Evolutionary conservation across 371 early-diverging fungal genomes (phyloP).

Genomic region (Mortierella sp.): DNA sequence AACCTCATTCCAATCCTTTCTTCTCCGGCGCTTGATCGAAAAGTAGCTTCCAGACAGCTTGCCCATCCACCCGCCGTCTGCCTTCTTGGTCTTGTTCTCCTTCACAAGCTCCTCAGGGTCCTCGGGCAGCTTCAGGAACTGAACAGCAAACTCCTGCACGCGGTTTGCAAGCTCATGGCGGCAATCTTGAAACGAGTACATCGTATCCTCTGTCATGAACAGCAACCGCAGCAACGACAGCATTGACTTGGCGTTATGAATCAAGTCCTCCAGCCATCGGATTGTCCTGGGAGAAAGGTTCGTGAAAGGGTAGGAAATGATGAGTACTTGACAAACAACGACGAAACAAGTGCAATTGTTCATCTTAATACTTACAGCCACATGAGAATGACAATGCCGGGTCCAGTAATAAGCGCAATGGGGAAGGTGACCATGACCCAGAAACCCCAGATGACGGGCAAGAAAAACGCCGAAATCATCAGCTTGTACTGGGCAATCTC

Average conservation of each 20-base stretch:
- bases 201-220: conserved; percentile 51
- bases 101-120: conserved; percentile 51
- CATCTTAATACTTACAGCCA: conserved; percentile 40
- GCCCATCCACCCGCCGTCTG: conserved; percentile 46
- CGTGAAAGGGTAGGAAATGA: not conserved
- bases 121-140: conserved; percentile 41
- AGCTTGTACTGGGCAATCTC: conserved; percentile 59
- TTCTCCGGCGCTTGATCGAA: conserved; percentile 57
- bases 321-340: not conserved
- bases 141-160: conserved; percentile 46
- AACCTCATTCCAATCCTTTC: conserved; percentile 59
- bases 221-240: conserved; percentile 38
- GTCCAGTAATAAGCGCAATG: conserved; percentile 42
- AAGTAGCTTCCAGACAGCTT: conserved; percentile 50
- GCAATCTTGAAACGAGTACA: conserved; percentile 32
- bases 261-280: conserved; percentile 54
- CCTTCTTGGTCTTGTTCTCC: conserved; percentile 50
- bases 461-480: conserved; percentile 51
- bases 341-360: not conserved
- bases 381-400: conserved; percentile 51
- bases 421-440: conserved; percentile 51
- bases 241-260: conserved; percentile 53
- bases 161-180: conserved; percentile 40
- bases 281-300: conserved; percentile 28
- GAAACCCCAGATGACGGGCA: conserved; percentile 57